Evolutionary conservation across 164 flowering plant species (phyloP), one percentile per base, ranked within the genome.

Genomic region (Aristolochia fimbriata): DNA sequence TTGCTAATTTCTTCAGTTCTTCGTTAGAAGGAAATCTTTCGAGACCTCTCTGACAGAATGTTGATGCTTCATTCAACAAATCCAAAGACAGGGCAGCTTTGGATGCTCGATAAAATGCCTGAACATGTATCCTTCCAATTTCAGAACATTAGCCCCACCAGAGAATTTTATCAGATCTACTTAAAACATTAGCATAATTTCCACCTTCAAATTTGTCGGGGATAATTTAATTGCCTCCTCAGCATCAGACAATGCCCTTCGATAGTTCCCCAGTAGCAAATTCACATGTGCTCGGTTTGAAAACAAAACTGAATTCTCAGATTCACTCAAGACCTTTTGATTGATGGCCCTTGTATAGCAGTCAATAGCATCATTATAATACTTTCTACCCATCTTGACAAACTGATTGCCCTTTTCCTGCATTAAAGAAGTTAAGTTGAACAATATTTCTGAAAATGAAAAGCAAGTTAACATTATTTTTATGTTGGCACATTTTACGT

Each of bases 241-340:
- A 58, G 96, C 82, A 86, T 93, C 98, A 20, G 52, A 65, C 7
- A 93, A 78, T 25, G 94, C 91, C 21, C 92, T 92, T 51, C 91
- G 79, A 59, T 79, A 73, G 55, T 93, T 93, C 49, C 97, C 98
- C 25, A 93, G 66, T 16, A 89, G 80, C 21, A 90, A 66, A 73
- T 93, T 93, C 7, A 89, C 98, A 74, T 86, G 98, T 16, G 97
- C 90, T 62, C 98, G 77, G 71, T 93, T 93, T 17, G 98, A 69
- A 74, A 60, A 87, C 24, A 93, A 61, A 64, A 82, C 49, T 7
- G 98, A 89, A 47, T 41, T 80, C 64, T 89, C 96, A 25, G 82
- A 58, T 33, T 80, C 86, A 58, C 73, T 71, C 51, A 86, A 74
- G 33, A 59, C 86, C 56, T 86, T 80, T 78, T 93, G 98, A 63